Evolutionary conservation across 306 rosid species (phyloP), one percentile per base, ranked within the genome.

Genomic region (Ochetophila trinervis): DNA sequence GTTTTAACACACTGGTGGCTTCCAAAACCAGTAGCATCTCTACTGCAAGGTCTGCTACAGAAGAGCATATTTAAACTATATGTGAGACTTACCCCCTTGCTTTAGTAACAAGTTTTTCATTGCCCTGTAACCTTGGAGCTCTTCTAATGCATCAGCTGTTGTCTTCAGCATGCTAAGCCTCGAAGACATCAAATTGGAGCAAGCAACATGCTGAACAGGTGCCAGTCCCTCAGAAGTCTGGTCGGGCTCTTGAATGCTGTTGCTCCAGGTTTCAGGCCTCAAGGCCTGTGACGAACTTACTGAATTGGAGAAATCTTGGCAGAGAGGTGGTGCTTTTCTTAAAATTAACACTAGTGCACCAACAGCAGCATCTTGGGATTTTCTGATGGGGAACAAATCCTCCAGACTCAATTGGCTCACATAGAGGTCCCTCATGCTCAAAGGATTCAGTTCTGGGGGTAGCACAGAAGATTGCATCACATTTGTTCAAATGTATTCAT

Each of bases 101-200:
- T 21, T 73, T 15, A 85, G 81, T 72, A 89, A 61, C 86, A 78
- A 27, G 51, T 75, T 85, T 62, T 87, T 92, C 89, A 85, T 80
- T 53, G 80, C 85, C 78, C 75, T 82, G 84, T 89, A 92, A 50
- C 77, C 78, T 66, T 83, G 85, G 52, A 85, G 86, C 86, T 92
- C 98, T 89, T 85, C 82, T 76, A 89, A 82, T 54, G 96, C 95
- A 79, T 89, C 96, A 15, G 78, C 67, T 11, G 95, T 82, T 61
- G 96, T 92, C 78, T 80, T 89, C 62, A 74, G 42, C 52, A 63
- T 27, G 24, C 24, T 55, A 47, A 77, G 72, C 54, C 75, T 84
- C 0, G 84, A 85, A 18, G 90, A 76, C 45, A 74, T 60, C 35
- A 71, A 53, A 49, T 87, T 87, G 14, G 47, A 75, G 6, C 80